Base-by-base conservation (phyloP, 805 yeast genomes). In the Komagataella pastoris region DNA sequence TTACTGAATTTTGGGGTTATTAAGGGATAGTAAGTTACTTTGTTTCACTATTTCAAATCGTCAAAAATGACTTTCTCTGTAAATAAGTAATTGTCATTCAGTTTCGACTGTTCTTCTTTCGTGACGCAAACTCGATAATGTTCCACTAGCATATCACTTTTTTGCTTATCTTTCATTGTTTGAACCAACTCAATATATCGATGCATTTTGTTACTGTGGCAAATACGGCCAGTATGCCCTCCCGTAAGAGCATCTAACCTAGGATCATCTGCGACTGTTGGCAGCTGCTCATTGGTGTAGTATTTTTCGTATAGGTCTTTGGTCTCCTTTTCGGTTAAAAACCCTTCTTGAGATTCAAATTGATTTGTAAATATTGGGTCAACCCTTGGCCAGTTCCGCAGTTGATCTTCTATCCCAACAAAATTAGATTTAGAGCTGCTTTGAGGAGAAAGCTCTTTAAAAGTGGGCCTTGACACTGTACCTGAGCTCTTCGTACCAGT, bases 141-240 rank as follows among this genome's bases (percentile, higher is more conserved):
- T 46, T 30, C n/a, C 14, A 30, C 40, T 30, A 30, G 40, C 40
- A 30, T 30, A 30, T 30, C 40, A 30, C 40, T 30, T 6, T 30
- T 30, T 30, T 30, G 40, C 12, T 30, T 30, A 30, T 30, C 40
- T 30, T 48, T 17, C 50, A 48, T 48, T n/a, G 7, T 17, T 17
- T 17, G 47, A 30, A 51, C 50, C 24, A 48, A 48, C 45, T 53
- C 55, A 3, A 53, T 30, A 36, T 51, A 53, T 36, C 50, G 45
- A n/a, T 47, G 43, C 52, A 50, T 47, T 48, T 53, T 53, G 45
- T 30, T 49, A 24, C 55, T 53, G 43, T 53, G 55, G 10, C 54
- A 50, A 6, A 51, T 44, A 6, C 40, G 40, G 8, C 40, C 40
- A 30, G 40, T 30, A 8, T 30, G 40, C 14, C 40, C 40, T 30